Base-by-base conservation (phyloP, 805 yeast genomes). In the Scheffersomyces amazonensis region DNA sequence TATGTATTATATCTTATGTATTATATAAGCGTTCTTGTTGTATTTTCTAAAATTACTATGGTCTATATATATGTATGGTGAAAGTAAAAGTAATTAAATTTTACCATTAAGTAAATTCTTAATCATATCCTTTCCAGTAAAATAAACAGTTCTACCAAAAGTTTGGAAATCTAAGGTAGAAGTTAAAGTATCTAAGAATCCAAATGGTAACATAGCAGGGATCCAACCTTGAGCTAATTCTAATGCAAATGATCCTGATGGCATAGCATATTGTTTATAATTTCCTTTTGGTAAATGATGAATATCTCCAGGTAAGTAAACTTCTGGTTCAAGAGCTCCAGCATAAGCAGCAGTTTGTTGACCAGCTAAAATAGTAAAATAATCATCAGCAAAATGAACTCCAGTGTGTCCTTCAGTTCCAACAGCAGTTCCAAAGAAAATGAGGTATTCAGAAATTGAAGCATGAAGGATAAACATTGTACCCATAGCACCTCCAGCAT, bases 211-310 rank as follows among this genome's bases (percentile, higher is more conserved):
- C 99, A 93, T 93, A 31, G 91, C 83, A 24, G 99, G 98, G 48
- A 93, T 87, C 95, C 96, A 93, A 43, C 99, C 99, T 69, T 91
- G 98, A 6, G 99, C 99, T 54, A 91, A 74, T 61, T 93, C 99
- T 48, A 93, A 69, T 9, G 99, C 96, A 64, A 81, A 93, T 0
- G 86, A 73, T 25, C 84, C 95, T 21, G 76, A 61, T 2, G 87
- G 83, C 95, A 93, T 87, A 19, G 80, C 50, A 62, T 93, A 93
- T 65, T 93, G 99, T 65, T 87, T 88, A 50, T 78, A 76, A 31
- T 59, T 47, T 24, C 96, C 96, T 58, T 78, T 83, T 29, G 53
- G 60, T 58, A 91, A 72, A 58, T 83, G 91, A 60, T 93, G 95
- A 46, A 79, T 80, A 54, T 85, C 87, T 34, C 99, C 99, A 1